Percentiles rank a stretch among this genome's conserved stretches.
These are phyloP conservation scores for Nemophila menziesii DNA, from an alignment of 257 asterid genomes.

Conservation along the genomic window DNA sequence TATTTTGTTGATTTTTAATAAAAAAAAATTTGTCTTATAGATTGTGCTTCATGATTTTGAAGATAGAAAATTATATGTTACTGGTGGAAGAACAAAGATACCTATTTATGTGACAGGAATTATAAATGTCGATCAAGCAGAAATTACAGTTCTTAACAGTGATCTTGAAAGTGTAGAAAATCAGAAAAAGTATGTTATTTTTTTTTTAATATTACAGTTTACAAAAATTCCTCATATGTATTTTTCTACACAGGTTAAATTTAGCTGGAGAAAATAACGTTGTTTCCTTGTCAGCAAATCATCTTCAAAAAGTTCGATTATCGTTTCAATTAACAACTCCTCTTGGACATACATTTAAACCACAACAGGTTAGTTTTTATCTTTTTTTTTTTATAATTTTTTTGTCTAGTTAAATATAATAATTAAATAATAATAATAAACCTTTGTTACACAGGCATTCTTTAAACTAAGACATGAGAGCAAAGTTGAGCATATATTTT, in stretches of 20 bases:
- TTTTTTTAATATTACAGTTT: slow-evolving; percentile 5
- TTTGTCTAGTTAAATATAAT: slow-evolving; percentile 11
- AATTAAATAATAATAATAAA: neutral
- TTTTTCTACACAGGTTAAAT: slow-evolving; percentile 38
- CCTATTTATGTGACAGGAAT: slow-evolving; percentile 62
- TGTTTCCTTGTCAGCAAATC: slow-evolving; percentile 76
- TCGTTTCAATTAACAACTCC: slow-evolving; percentile 68
- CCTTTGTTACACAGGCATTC: slow-evolving; percentile 56
- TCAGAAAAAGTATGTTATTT: slow-evolving; percentile 50
- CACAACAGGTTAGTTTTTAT: slow-evolving; percentile 65
- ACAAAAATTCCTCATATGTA: slow-evolving; percentile 11
- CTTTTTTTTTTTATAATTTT: slow-evolving; percentile 5
- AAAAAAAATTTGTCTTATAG: slow-evolving; percentile 32
- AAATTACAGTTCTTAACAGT: slow-evolving; percentile 65
- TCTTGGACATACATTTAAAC: slow-evolving; percentile 58
- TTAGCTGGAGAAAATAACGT: slow-evolving; percentile 41
- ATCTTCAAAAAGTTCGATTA: slow-evolving; percentile 77
- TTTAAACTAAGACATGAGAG: slow-evolving; percentile 70
- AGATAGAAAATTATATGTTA: slow-evolving; percentile 53
- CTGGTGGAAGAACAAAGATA: slow-evolving; percentile 85
- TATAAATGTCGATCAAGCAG: slow-evolving; percentile 48
- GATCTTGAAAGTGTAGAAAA: slow-evolving; percentile 68
- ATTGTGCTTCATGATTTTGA: slow-evolving; percentile 62
- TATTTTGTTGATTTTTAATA: slow-evolving; percentile 7
- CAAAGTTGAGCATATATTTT: slow-evolving; percentile 82